These are phyloP conservation scores for Helichrysum umbraculigerum DNA, from an alignment of 129 eudicot species.

Conservation along the genomic window DNA sequence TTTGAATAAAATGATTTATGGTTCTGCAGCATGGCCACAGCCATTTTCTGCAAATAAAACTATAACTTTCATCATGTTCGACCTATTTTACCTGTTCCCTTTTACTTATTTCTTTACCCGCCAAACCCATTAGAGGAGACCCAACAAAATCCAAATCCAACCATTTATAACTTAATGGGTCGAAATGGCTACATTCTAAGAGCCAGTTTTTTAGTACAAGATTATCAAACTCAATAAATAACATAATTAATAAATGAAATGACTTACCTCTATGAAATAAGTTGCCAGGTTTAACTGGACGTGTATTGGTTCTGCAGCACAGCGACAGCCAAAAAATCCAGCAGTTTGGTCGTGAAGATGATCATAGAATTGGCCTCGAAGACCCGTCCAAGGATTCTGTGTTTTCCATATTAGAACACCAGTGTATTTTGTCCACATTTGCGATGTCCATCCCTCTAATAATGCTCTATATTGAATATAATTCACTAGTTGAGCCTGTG, in stretches of 20 bases:
- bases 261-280: constrained; percentile 71
- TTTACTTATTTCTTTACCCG: not conserved
- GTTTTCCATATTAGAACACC: constrained; percentile 97
- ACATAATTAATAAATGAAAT: not conserved
- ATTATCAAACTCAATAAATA: not conserved
- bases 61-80: not conserved
- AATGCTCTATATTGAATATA: constrained; percentile 88
- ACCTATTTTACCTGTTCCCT: not conserved
- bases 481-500: constrained; percentile 86
- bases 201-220: not conserved
- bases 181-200: not conserved
- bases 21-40: not conserved
- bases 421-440: constrained; percentile 95
- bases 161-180: not conserved
- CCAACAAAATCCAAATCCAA: not conserved
- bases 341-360: constrained; percentile 96
- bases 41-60: not conserved
- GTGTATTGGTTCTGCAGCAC: constrained; percentile 95
- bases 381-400: constrained; percentile 97
- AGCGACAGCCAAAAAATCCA: constrained; percentile 96
- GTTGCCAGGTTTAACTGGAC: constrained; percentile 86
- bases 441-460: constrained; percentile 93
- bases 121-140: not conserved
- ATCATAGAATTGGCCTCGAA: constrained; percentile 95
- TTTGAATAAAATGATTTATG: not conserved